phyloP scores from a whole-genome alignment of 2,329 filamentous ascomycete species.

The Trichoderma sp. region DNA sequence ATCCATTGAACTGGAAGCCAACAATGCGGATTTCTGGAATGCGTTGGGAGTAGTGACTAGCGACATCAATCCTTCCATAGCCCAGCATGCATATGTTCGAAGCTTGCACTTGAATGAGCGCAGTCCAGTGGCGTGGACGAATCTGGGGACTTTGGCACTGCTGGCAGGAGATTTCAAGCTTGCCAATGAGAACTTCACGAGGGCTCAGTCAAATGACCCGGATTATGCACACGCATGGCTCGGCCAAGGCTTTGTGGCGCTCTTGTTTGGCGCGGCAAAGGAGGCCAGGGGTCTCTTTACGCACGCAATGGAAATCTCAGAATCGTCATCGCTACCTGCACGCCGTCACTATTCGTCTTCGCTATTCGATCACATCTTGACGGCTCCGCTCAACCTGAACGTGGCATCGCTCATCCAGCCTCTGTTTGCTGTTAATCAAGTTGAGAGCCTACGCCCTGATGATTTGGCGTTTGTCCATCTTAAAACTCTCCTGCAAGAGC shows the following conservation, averaged over 20 bases:
- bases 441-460: conserved; percentile 68
- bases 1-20: conserved; percentile 91
- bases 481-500: conserved; percentile 77
- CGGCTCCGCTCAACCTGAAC: conserved; percentile 51
- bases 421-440: conserved; percentile 83
- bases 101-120: conserved; percentile 92
- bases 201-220: conserved; percentile 90
- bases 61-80: conserved; percentile 78
- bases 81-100: conserved; percentile 90
- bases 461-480: conserved; percentile 77
- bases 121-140: conserved; percentile 84
- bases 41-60: conserved; percentile 89
- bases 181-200: conserved; percentile 87
- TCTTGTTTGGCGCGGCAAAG: conserved; percentile 69
- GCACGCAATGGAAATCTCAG: conserved; percentile 90
- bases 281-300: conserved; percentile 87
- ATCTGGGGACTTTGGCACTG: conserved; percentile 83
- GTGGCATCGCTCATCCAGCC: conserved; percentile 75
- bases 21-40: conserved; percentile 97
- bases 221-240: conserved; percentile 94
- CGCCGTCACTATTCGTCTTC: conserved; percentile 79
- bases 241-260: conserved; percentile 83
- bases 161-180: conserved; percentile 80
- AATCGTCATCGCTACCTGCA: conserved; percentile 70
- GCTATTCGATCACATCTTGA: conserved; percentile 77